Conservation (phyloP, 345 rosid genomes). For the Pseudoturritis turrita region DNA sequence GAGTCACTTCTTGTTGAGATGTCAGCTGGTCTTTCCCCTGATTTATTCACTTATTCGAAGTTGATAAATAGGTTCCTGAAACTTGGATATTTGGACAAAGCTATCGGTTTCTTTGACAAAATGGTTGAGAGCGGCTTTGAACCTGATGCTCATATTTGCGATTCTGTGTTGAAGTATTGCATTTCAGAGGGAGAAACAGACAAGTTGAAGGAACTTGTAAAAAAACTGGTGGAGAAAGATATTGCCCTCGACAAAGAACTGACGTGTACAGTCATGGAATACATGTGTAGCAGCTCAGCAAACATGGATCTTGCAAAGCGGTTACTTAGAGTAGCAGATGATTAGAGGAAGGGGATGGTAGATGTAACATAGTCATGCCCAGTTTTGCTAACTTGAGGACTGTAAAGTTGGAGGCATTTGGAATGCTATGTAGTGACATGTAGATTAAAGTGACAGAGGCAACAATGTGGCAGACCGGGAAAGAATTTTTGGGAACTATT, state of each 20-base stretch:
- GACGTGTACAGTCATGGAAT: constrained; percentile 45
- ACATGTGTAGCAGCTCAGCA: constrained; percentile 41
- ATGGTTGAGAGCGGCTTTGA: constrained; percentile 54
- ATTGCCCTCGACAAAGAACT: constrained; percentile 43
- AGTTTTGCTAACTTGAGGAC: background rate
- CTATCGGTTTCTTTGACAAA: constrained; percentile 43
- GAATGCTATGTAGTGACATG: constrained; percentile 12
- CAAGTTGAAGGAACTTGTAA: constrained; percentile 44
- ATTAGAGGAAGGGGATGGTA: constrained; percentile 9
- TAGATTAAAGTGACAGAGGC: background rate
- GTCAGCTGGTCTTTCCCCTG: constrained; percentile 53
- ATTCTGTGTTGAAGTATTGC: constrained; percentile 56
- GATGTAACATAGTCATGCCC: background rate
- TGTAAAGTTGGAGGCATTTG: constrained; percentile 3
- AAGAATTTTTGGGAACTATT: background rate
- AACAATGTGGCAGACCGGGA: constrained; percentile 6
- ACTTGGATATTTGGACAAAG: constrained; percentile 51
- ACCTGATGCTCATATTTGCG: constrained; percentile 43
- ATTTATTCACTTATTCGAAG: constrained; percentile 46
- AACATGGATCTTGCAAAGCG: constrained; percentile 31
- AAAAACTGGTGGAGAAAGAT: constrained; percentile 47
- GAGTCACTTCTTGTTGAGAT: constrained; percentile 44
- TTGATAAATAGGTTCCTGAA: constrained; percentile 55
- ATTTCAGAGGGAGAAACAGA: constrained; percentile 41
- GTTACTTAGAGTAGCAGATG: constrained; percentile 43